Conservation (phyloP, 139 green algal species). For the Picochlorum sp. region DNA sequence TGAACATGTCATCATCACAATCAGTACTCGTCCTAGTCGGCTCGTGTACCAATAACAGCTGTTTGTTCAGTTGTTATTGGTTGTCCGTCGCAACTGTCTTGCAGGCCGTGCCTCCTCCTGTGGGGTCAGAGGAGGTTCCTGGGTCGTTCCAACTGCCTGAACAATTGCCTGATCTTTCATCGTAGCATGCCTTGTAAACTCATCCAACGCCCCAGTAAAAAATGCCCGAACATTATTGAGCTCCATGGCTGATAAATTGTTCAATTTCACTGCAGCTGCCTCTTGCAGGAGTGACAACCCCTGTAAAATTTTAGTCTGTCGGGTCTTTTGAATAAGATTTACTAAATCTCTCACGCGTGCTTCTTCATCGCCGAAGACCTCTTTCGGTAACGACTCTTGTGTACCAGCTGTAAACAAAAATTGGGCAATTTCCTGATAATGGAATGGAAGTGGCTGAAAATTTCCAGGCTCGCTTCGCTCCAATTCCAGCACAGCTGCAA, state of each 20-base stretch:
- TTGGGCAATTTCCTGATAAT: constrained; percentile 57
- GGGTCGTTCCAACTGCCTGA: background rate
- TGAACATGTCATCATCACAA: no score
- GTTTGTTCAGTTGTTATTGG: no score
- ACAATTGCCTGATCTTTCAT: constrained; percentile 1
- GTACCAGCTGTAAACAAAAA: constrained; percentile 29
- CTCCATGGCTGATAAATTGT: constrained; percentile 74
- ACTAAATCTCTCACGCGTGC: constrained; percentile 40
- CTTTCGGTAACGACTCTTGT: constrained; percentile 25
- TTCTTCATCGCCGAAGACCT: constrained; percentile 28
- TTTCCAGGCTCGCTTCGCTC: constrained; percentile 39
- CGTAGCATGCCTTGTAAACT: constrained; percentile 2
- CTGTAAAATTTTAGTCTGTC: constrained; percentile 68
- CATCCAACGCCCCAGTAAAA: constrained; percentile 8
- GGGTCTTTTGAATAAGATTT: constrained; percentile 59
- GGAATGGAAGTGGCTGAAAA: constrained; percentile 69
- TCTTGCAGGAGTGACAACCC: constrained; percentile 56
- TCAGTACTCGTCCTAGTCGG: no score
- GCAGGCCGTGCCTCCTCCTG: background rate
- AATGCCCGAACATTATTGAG: constrained; percentile 50
- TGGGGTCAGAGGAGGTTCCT: no score
- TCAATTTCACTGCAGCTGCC: constrained; percentile 75
- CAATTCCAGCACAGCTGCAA: constrained; percentile 40
- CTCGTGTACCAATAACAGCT: no score
- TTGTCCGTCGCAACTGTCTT: constrained; percentile 1